Percentiles rank a stretch among this genome's conserved stretches.
Evolutionary conservation across 1,139 yeast species (phyloP).

Genomic region (Debaryomyces nepalensis): DNA sequence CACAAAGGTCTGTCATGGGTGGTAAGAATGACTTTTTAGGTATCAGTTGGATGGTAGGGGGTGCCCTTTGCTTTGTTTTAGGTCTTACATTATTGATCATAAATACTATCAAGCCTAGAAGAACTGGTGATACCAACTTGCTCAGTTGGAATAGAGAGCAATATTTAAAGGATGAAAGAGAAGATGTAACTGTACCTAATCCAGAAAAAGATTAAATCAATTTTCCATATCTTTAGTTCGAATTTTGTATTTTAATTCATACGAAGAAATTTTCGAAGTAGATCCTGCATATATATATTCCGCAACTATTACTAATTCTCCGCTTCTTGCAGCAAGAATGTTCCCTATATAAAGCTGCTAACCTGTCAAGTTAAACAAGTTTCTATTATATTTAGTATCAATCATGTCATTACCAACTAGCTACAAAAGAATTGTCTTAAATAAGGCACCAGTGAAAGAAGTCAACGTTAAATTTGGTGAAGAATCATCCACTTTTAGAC

Average conservation of each 20-base stretch:
- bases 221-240: background rate
- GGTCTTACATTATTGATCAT: constrained; percentile 63
- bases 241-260: constrained; percentile 4
- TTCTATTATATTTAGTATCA: too few species aligned
- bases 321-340: constrained; percentile 2
- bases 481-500: constrained; percentile 19
- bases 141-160: constrained; percentile 71
- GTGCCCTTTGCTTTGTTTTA: constrained; percentile 78
- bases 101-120: constrained; percentile 70
- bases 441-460: constrained; percentile 15
- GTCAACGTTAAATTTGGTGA: constrained; percentile 17
- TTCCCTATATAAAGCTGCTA: too few species aligned
- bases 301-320: constrained; percentile 4
- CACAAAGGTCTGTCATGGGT: constrained; percentile 87
- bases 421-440: constrained; percentile 14
- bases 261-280: background rate
- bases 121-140: constrained; percentile 72
- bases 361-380: too few species aligned
- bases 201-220: constrained; percentile 6
- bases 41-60: constrained; percentile 86
- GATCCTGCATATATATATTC: background rate
- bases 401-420: too few species aligned
- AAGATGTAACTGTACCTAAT: constrained; percentile 11
- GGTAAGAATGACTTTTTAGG: constrained; percentile 91
- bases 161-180: constrained; percentile 25